Evolutionary conservation across 192 early-diverging fungal genomes (phyloP).

Genomic region (Fimicolochytrium jonesii): DNA sequence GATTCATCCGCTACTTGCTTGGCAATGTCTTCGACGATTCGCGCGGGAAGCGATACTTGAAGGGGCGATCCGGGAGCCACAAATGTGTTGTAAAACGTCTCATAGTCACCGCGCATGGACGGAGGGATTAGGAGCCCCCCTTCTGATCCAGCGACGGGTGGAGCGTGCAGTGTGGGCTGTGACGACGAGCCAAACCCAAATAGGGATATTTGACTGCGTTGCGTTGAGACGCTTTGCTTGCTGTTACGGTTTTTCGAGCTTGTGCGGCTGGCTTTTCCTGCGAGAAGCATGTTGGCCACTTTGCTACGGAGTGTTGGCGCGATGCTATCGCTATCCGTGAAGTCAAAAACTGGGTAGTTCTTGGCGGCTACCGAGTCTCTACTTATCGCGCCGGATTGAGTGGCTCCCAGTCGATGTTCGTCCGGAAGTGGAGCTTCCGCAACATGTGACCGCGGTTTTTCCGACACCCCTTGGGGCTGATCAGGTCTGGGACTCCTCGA

Average conservation of each 20-base stretch:
- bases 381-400: no score
- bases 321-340: no score
- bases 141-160: conserved; percentile 6
- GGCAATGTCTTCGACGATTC: conserved; percentile 20
- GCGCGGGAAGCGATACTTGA: conserved; percentile 15
- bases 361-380: conserved; percentile 5
- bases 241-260: no score
- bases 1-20: conserved; percentile 14
- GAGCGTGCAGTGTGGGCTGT: conserved; percentile 2
- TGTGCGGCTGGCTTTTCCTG: no score
- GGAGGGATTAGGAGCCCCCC: conserved; percentile 18
- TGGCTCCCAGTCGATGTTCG: no score
- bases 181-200: conserved; percentile 15
- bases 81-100: conserved; percentile 21
- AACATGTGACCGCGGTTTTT: no score
- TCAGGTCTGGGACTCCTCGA: no score
- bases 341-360: conserved; percentile 26
- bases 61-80: conserved; percentile 14
- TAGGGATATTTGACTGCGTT: conserved; percentile 3
- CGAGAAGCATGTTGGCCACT: no score
- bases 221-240: no score
- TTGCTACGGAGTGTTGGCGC: no score
- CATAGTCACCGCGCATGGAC: conserved; percentile 12
- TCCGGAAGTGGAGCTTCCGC: no score
- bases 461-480: no score